Conservation (phyloP, 2,329 filamentous ascomycete genomes). For the Sporothrix pseudoabietina region DNA sequence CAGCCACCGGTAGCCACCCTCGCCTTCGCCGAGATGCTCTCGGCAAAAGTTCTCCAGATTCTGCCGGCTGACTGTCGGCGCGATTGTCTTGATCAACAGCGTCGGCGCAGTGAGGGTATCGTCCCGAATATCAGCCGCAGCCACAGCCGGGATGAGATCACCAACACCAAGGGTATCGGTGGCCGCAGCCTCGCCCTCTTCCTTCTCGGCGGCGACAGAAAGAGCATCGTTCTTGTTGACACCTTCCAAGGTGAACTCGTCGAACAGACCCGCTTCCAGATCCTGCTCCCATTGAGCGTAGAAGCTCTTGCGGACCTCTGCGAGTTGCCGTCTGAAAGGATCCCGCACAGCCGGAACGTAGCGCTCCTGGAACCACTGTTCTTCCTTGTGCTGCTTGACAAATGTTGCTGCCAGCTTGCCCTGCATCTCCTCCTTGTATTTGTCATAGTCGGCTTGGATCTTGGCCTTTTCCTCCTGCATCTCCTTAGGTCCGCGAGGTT, state of each 20-base stretch:
- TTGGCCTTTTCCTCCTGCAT: constrained; percentile 73
- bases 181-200: constrained; percentile 90
- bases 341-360: constrained; percentile 84
- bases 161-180: constrained; percentile 92
- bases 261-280: constrained; percentile 80
- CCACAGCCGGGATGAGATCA: constrained; percentile 80
- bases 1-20: constrained; percentile 93
- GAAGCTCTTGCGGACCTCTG: constrained; percentile 74
- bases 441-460: constrained; percentile 71
- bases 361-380: constrained; percentile 97
- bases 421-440: constrained; percentile 69
- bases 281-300: constrained; percentile 91
- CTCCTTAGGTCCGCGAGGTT: constrained; percentile 63
- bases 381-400: constrained; percentile 86
- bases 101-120: constrained; percentile 88
- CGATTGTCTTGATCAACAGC: constrained; percentile 95
- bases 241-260: constrained; percentile 91
- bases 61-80: constrained; percentile 88
- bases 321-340: constrained; percentile 71
- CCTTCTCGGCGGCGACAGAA: constrained; percentile 79
- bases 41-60: constrained; percentile 95
- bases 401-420: constrained; percentile 84
- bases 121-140: constrained; percentile 84
- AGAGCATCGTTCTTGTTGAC: constrained; percentile 93
- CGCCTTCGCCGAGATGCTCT: constrained; percentile 86